phyloP scores from a whole-genome alignment of 192 early-diverging fungal genomes.

The Rhizophagus clarus region DNA sequence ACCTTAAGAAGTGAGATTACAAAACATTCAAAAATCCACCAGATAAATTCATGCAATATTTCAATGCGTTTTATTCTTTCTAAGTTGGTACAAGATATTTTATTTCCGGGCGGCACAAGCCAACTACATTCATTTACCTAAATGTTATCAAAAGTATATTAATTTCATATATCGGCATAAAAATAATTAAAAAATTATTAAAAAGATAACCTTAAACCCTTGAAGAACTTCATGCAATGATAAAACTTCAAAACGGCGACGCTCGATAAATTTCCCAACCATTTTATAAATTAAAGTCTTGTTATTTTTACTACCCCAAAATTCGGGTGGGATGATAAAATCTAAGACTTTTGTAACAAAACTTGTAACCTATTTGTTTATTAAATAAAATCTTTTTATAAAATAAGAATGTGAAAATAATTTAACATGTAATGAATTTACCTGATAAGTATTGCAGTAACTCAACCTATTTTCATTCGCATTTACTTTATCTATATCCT shows the following conservation, averaged over 20 bases:
- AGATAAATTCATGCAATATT: slow-evolving; percentile 17
- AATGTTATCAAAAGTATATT: background rate
- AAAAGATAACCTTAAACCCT: background rate
- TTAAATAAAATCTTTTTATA: background rate
- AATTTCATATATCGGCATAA: no score
- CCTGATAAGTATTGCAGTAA: background rate
- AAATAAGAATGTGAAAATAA: background rate
- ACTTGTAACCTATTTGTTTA: background rate
- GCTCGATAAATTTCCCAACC: background rate
- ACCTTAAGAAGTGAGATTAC: background rate
- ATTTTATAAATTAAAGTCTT: background rate
- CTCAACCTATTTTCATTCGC: background rate
- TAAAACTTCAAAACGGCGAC: background rate
- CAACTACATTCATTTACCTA: slow-evolving; percentile 14
- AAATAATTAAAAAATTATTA: background rate
- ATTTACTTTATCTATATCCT: background rate
- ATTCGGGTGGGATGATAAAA: background rate
- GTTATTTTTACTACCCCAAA: slow-evolving; percentile 3
- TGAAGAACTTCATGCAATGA: background rate
- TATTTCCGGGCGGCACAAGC: background rate
- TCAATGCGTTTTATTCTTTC: background rate
- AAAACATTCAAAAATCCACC: slow-evolving; percentile 17
- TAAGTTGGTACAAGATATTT: background rate
- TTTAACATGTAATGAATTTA: background rate
- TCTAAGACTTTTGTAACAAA: background rate